Base-by-base conservation (phyloP, 1,284 basidiomycete genomes). In the Pascua guehoae region DNA sequence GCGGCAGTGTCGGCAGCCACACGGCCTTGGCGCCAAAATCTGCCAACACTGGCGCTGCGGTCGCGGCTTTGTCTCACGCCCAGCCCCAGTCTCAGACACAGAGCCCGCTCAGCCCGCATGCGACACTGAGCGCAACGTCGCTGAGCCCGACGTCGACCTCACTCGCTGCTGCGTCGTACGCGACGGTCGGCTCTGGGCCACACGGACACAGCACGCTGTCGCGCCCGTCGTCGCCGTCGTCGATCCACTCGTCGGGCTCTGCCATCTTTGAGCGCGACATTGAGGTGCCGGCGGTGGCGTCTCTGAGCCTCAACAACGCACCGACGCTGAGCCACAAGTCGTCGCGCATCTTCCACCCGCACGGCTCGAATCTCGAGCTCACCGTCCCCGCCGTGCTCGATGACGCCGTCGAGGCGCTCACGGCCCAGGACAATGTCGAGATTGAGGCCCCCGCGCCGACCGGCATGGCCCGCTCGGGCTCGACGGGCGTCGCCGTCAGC, bases 231-330 rank as follows among this genome's bases (percentile, higher is more conserved):
- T 74, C 72, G 5, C 71, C 71, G 16, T 59, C 68, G 8, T 71
- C 69, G 12, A 72, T 74, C 61, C 71, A 72, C 61, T 74, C 73
- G 36, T 70, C 68, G 44, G 66, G 69, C 14, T 72, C 70, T 16
- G 73, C 74, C 9, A 78, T 78, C 43, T 78, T 78, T 49, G 76
- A 78, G 62, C 63, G 76, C 15, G 76, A 78, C 55, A 76, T 78
- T 42, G 75, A 76, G 56, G 51, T 68, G 8, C 67, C 69, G 1
- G 58, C 71, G 8, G 67, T 72, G 3, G 66, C 68, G 37, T 67
- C 67, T 9, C 61, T 73, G 17, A 64, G 65, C 11, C 58, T 71
- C 54, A 69, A 69, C 56, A 62, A 68, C 7, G 24, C 24, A 3
- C 24, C 24, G 24, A 57, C 56, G 24, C 66, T 74, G 47, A 68